Base-by-base conservation (phyloP, 2,329 filamentous ascomycete species). In the Ustulina deusta region DNA sequence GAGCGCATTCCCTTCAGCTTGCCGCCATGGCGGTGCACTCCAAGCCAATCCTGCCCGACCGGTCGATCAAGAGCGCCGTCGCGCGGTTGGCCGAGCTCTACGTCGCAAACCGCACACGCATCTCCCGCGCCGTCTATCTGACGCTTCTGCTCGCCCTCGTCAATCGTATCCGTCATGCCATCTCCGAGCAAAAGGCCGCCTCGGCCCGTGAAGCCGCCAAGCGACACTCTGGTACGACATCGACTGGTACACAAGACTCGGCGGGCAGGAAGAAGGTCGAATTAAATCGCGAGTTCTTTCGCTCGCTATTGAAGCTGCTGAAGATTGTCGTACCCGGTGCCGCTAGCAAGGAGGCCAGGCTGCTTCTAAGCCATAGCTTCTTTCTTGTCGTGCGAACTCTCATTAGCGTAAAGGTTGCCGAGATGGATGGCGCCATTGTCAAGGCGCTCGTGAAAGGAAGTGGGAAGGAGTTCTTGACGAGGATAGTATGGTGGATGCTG, bases 401-500 rank as follows among this genome's bases (percentile, higher is more conserved):
- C 76, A 94, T 99, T 74, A 97, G 94, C 81, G 80, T 99, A 74
- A 97, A 97, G 80, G 96, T 99, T 25, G 96, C 96, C 1, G 94
- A 97, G 79, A 90, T 99, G 84, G 96, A 99, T 80, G 96, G 96
- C 52, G 90, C 90, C 68, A 88, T 99, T 68, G 96, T 99, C 66
- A 97, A 96, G 81, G 94, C 90, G 71, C 83, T 99, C 63, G 94
- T 99, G 52, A 91, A 94, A 79, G 96, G 96, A 1, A 96, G 91
- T 73, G 96, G 95, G 17, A 93, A 89, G 79, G 94, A 97, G 72
- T 99, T 99, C 73, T 78, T 98, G 74, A 90, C 90, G 73, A 90
- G 93, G 0, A 90, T 99, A 74, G 88, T 97, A 6, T 97, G 95
- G 94, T 99, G 96, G 96, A 99, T 99, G 96, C 79, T 95, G 63